Percentiles rank a stretch among this genome's conserved stretches.
phyloP scores from a whole-genome alignment of 192 early-diverging fungal species.

The Globomyces pollinis-pini region DNA sequence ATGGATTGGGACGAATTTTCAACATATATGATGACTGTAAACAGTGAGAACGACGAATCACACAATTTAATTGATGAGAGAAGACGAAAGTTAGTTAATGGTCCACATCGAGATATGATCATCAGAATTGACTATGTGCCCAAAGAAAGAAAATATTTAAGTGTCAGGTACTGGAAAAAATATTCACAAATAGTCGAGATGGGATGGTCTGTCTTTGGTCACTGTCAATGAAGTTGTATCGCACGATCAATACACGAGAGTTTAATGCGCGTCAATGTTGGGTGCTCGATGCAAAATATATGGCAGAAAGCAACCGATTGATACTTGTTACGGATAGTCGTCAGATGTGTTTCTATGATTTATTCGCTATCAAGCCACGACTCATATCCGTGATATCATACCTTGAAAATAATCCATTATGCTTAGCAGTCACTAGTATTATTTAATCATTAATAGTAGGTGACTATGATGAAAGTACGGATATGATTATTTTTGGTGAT shows the following conservation, averaged over 20 bases:
- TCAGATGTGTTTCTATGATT: conserved; percentile 54
- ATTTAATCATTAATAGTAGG: too few relatives aligned
- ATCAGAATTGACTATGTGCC: conserved; percentile 46
- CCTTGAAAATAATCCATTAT: conserved; percentile 54
- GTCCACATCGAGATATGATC: conserved; percentile 54
- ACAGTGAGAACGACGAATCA: conserved; percentile 33
- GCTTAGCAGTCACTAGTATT: conserved; percentile 37
- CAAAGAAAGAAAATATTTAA: conserved; percentile 56
- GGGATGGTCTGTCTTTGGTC: conserved; percentile 50
- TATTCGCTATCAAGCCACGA: conserved; percentile 56
- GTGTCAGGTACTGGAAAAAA: conserved; percentile 33
- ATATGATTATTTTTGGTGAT: conserved; percentile 51
- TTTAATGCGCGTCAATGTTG: conserved; percentile 35
- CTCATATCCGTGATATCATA: conserved; percentile 39
- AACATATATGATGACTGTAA: conserved; percentile 55
- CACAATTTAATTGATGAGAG: conserved; percentile 44
- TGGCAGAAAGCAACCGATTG: conserved; percentile 47
- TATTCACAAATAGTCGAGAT: conserved; percentile 32
- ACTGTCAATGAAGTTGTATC: conserved; percentile 44
- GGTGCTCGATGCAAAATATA: conserved; percentile 45
- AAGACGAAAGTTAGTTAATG: conserved; percentile 31
- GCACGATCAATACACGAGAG: conserved; percentile 40
- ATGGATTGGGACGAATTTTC: conserved; percentile 63
- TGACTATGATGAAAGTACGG: conserved; percentile 45
- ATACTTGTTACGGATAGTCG: conserved; percentile 50